Conservation (phyloP, 257 asterid genomes). For the Plantago ovata region DNA sequence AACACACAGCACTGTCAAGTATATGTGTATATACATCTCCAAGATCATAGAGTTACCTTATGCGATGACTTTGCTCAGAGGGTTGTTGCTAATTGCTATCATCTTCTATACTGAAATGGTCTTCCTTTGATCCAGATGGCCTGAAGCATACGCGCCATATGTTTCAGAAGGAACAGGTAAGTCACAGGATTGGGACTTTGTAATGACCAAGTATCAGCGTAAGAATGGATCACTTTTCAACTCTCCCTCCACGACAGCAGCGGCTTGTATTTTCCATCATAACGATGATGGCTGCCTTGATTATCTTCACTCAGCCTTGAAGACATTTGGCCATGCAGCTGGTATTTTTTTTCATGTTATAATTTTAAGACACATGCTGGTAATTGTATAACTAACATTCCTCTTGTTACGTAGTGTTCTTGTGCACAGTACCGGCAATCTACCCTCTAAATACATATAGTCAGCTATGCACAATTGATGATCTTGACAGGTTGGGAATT, state of each 20-base stretch:
- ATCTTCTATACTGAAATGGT: constrained; percentile 7
- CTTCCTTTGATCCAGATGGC: constrained; percentile 29
- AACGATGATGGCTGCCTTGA: constrained; percentile 55
- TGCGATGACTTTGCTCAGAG: not conserved
- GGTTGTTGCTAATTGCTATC: not conserved
- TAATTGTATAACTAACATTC: too few relatives aligned
- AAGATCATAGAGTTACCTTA: too few relatives aligned
- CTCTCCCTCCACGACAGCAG: constrained; percentile 87
- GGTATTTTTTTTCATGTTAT: constrained; percentile 1
- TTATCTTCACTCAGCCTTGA: constrained; percentile 50
- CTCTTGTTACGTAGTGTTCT: too few relatives aligned
- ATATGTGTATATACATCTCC: too few relatives aligned
- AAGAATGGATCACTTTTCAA: constrained; percentile 84
- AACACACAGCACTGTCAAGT: too few relatives aligned
- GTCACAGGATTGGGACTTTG: constrained; percentile 51
- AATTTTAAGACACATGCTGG: constrained; percentile 12
- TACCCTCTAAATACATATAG: constrained; percentile 55
- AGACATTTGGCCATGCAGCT: constrained; percentile 73
- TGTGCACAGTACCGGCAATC: constrained; percentile 61
- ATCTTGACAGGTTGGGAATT: constrained; percentile 73
- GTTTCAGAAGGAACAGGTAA: constrained; percentile 68
- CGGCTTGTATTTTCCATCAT: constrained; percentile 51
- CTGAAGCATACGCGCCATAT: constrained; percentile 56
- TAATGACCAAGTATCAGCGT: constrained; percentile 71
- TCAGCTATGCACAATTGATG: constrained; percentile 53